Conservation (phyloP, 2,329 filamentous ascomycete genomes). For the Coniochaeta hoffmannii region DNA sequence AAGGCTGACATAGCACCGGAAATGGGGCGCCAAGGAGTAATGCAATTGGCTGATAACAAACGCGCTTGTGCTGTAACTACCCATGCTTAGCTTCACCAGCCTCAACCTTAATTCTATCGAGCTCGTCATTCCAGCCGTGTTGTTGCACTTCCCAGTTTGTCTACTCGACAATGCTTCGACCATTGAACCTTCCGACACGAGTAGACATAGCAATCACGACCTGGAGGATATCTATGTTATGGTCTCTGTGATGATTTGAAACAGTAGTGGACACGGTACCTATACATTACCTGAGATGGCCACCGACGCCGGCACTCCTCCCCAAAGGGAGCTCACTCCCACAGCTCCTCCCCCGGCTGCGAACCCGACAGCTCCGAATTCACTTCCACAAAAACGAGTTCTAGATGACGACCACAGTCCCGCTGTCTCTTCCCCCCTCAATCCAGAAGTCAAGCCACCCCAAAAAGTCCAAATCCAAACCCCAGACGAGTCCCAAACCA, state of each 20-base stretch:
- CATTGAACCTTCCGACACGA: not conserved
- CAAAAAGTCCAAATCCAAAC: constrained; percentile 21
- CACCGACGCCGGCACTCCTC: constrained; percentile 13
- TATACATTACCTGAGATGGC: constrained; percentile 15
- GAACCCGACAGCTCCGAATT: constrained; percentile 11
- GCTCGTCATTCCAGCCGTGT: not conserved
- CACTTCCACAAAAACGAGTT: constrained; percentile 56
- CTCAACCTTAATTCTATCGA: not conserved
- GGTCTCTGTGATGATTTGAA: not conserved
- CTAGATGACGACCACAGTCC: constrained; percentile 65
- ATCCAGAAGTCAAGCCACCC: constrained; percentile 47
- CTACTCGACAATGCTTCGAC: not conserved
- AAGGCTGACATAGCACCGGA: not conserved
- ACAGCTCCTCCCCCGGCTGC: constrained; percentile 5
- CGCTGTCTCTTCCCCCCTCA: constrained; percentile 66
- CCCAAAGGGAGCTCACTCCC: constrained; percentile 15
- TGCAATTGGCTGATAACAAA: not conserved
- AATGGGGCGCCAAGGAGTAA: not conserved
- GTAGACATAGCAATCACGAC: too few species aligned
- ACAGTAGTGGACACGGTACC: too few species aligned
- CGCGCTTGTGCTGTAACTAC: not conserved
- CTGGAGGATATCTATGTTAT: too few species aligned
- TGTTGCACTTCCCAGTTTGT: not conserved
- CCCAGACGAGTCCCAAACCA: constrained; percentile 24
- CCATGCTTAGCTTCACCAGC: not conserved